Conservation (phyloP, 2,329 filamentous ascomycete genomes). For the Ascochyta koolunga region DNA sequence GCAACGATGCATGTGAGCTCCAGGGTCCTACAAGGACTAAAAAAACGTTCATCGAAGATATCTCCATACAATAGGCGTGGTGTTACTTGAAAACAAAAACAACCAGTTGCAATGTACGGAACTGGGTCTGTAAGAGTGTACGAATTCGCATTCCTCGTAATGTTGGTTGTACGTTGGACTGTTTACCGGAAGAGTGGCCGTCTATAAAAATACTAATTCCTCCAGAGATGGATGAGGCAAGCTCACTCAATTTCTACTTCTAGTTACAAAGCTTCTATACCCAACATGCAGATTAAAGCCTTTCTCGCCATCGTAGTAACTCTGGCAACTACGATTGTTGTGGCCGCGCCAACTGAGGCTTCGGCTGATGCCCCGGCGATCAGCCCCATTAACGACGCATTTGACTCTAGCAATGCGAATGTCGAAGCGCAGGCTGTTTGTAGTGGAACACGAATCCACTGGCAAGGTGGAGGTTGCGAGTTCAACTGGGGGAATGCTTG, state of each 20-base stretch:
- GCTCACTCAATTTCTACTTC: not conserved
- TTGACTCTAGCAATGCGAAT: not conserved
- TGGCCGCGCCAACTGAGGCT: not conserved
- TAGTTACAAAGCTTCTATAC: not conserved
- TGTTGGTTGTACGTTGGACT: not conserved
- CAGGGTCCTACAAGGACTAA: not conserved
- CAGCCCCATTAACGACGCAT: not conserved
- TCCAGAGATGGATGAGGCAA: not conserved
- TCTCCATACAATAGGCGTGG: not conserved
- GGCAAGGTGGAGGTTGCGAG: not conserved
- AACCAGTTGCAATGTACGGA: not conserved
- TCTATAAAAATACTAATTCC: not conserved
- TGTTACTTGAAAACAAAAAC: too few relatives aligned
- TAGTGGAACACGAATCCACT: not conserved
- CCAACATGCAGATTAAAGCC: not conserved
- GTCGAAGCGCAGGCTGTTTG: not conserved
- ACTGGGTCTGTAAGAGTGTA: not conserved
- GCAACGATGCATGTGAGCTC: not conserved
- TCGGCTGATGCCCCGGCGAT: not conserved
- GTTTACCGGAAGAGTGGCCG: not conserved
- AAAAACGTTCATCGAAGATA: not conserved
- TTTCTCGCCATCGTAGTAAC: not conserved
- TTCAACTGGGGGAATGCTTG: not conserved
- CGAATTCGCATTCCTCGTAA: not conserved
- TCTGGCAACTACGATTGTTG: not conserved